phyloP scores from a whole-genome alignment of 73 alveolate species.

The Vitrella brassicaformis region DNA sequence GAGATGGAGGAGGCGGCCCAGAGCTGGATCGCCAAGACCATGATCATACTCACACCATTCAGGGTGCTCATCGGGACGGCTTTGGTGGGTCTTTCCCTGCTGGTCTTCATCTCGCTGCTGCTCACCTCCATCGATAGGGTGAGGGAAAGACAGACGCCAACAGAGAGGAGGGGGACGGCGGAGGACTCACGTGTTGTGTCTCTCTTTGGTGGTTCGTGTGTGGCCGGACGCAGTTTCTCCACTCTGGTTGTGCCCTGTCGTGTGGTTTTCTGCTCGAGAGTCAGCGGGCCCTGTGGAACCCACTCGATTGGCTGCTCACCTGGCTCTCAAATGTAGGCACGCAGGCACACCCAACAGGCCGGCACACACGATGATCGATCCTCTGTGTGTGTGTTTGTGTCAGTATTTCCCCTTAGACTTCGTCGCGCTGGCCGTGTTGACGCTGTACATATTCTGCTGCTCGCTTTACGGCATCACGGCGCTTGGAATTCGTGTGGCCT shows the following conservation, averaged over 20 bases:
- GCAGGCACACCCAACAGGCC: no score
- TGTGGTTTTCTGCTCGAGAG: no score
- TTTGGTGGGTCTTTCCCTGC: not conserved
- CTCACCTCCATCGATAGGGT: not conserved
- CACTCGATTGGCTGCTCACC: no score
- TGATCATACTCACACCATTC: not conserved
- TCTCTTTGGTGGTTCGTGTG: no score
- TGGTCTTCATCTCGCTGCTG: not conserved
- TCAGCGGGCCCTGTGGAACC: no score
- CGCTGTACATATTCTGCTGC: not conserved
- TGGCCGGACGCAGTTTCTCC: no score
- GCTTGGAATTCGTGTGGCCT: not conserved
- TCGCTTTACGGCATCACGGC: not conserved
- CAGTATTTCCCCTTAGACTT: not conserved
- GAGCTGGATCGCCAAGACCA: not conserved
- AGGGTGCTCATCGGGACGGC: not conserved
- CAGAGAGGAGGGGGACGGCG: no score
- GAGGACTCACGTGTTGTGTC: no score
- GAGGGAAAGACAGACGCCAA: not conserved
- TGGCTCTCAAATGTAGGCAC: no score
- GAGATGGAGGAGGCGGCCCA: not conserved
- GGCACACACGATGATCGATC: no score
- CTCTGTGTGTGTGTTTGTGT: no score
- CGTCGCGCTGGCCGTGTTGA: not conserved
- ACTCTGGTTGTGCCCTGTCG: no score